Evolutionary conservation across 108 stramenopile species (phyloP), one percentile per base, ranked within the genome.

Genomic region (Schizochytrium sp.): DNA sequence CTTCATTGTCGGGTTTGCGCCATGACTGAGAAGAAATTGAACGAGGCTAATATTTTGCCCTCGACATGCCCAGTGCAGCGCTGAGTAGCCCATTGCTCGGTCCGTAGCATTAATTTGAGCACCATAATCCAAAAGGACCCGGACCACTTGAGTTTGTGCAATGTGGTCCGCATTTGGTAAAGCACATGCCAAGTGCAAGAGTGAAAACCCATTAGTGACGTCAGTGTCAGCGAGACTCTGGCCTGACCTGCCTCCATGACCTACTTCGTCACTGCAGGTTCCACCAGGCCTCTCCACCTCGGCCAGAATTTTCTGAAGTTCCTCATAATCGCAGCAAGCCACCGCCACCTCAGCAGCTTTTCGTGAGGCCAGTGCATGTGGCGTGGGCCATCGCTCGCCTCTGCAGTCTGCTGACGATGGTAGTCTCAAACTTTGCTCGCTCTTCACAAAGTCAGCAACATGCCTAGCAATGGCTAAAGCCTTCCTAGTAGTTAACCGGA

Each of bases 61-160:
- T 44, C 42, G 10, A 44, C 64, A 13, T 44, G 64, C 64, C 64
- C 64, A 69, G 64, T 69, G 64, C 64, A 69, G 28, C 3, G 64
- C 64, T 44, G 64, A 44, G 64, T 69, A 69, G 5, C 64, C 64
- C 42, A 69, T 38, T 2, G 19, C 64, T 8, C 42, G 3, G 28
- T 69, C 64, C 64, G 28, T 2, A 44, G 12, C 64, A 44, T 69
- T 15, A 44, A 69, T 7, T 8, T 69, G 12, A 15, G 64, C 64
- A 8, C 64, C 64, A 8, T 69, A 44, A 7, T 69, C 64, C 19
- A 69, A 44, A 69, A 69, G 64, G 42, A 44, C 28, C 15, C 10
- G 12, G 12, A 69, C 64, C 10, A 69, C 28, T 7, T 7, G 42
- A 15, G 44, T 8, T 44, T 69, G 64, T 7, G 64, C 2, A 15